Base-by-base conservation (phyloP, 148 eudicot genomes). In the Dysphania ambrosioides region DNA sequence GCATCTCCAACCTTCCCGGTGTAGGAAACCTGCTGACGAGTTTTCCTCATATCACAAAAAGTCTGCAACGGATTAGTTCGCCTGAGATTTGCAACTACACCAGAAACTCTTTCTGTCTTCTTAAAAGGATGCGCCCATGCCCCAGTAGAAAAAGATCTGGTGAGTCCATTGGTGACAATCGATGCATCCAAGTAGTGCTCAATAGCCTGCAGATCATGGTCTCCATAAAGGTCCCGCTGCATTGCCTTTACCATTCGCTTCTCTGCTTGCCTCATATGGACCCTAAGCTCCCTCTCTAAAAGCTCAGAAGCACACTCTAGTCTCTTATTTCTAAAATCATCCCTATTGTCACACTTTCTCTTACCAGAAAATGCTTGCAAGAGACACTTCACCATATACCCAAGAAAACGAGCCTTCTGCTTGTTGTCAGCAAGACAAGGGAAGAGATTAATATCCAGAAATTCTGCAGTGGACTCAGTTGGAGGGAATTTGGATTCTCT, bases 1-100 rank as follows among this genome's bases (percentile, higher is more conserved):
- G 97, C 98, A 83, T 92, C 98, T 27, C 98, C 98, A 75, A 85
- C 97, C 79, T 86, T 92, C 51, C 98, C 98, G 0, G 98, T 87
- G 81, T 93, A 93, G 6, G 80, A 49, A 71, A 93, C 98, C 71
- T 89, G 95, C 71, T 89, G 97, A 24, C 98, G 97, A 21, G 91
- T 85, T 82, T 86, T 92, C 76, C 98, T 87, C 96, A 95, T 86
- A 81, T 95, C 98, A 85, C 91, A 82, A 4, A 56, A 84, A 23
- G 84, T 76, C 72, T 95, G 98, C 82, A 95, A 79, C 1, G 98
- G 97, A 77, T 95, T 95, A 56, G 97, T 90, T 64, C 98, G 85
- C 75, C 98, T 83, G 16, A 95, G 89, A 53, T 81, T 90, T 11
- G 96, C 96, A 72, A 95, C 98, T 1, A 95, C 88, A 69, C 98